phyloP scores from a whole-genome alignment of 768 basidiomycete genomes.

The Psilocybe cyanescens region DNA sequence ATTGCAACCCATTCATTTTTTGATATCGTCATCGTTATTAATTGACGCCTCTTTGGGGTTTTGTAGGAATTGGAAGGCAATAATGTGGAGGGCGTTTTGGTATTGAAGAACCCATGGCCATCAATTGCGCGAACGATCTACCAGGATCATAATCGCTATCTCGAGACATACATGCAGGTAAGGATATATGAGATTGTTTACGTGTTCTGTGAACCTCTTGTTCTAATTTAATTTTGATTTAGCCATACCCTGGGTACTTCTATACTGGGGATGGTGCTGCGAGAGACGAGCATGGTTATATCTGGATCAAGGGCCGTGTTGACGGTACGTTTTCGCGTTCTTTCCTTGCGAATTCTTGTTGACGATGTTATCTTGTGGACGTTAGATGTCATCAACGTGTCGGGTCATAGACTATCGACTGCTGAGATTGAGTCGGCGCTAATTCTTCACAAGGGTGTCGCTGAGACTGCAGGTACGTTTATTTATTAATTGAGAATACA shows the following conservation, averaged over 20 bases:
- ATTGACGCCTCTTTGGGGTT: background rate
- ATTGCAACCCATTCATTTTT: background rate
- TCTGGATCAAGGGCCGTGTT: slow-evolving; percentile 98
- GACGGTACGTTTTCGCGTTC: slow-evolving; percentile 61
- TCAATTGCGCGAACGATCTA: slow-evolving; percentile 93
- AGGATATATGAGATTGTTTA: slow-evolving; percentile 1
- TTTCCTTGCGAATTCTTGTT: background rate
- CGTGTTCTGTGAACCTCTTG: background rate
- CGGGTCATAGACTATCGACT: slow-evolving; percentile 94
- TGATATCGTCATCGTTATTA: background rate
- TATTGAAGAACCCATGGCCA: slow-evolving; percentile 89
- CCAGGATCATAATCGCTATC: slow-evolving; percentile 84
- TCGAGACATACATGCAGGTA: slow-evolving; percentile 56
- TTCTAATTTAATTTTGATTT: background rate
- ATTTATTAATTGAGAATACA: background rate
- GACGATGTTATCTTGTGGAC: background rate
- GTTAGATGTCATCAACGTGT: slow-evolving; percentile 95
- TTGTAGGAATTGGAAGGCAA: slow-evolving; percentile 72
- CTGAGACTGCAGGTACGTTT: slow-evolving; percentile 80
- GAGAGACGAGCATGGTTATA: slow-evolving; percentile 93
- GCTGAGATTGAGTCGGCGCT: slow-evolving; percentile 98
- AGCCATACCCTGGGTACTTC: slow-evolving; percentile 88
- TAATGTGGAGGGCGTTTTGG: slow-evolving; percentile 90
- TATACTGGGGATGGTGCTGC: slow-evolving; percentile 98
- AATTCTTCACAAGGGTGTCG: slow-evolving; percentile 92